Percentiles rank a stretch among this genome's conserved stretches.
Evolutionary conservation across 306 rosid species (phyloP).

Genomic region (Acacia crassicarpa): DNA sequence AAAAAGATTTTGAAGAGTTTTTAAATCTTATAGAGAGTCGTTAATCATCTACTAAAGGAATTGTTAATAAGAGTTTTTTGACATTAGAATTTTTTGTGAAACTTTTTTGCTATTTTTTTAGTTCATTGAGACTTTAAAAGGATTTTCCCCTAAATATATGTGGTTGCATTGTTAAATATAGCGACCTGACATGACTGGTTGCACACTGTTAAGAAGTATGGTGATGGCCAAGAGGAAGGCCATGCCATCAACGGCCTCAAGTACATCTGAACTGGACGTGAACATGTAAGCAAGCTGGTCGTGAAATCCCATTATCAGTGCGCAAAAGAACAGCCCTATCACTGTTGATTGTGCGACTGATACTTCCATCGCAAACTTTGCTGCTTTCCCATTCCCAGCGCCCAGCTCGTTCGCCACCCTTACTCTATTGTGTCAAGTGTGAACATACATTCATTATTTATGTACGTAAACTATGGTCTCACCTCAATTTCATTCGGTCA

Average conservation of each 20-base stretch:
- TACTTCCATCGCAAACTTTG: conserved; percentile 60
- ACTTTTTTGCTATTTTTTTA: too few relatives aligned
- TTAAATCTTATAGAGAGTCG: too few relatives aligned
- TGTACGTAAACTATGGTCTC: not conserved
- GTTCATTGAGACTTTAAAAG: too few relatives aligned
- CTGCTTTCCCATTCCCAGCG: conserved; percentile 66
- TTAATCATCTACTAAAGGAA: too few relatives aligned
- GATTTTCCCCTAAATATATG: not conserved
- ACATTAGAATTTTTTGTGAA: too few relatives aligned
- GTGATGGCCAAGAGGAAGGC: conserved; percentile 52
- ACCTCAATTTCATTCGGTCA: not conserved
- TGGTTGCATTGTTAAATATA: not conserved
- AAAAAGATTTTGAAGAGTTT: too few relatives aligned
- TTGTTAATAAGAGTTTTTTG: too few relatives aligned
- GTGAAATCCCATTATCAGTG: conserved; percentile 40
- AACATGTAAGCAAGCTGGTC: conserved; percentile 50
- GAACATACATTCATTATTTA: not conserved
- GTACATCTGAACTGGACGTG: conserved; percentile 50
- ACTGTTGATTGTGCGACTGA: conserved; percentile 48
- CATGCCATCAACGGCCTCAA: conserved; percentile 49
- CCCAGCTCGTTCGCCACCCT: conserved; percentile 79
- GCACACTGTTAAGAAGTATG: conserved; percentile 69
- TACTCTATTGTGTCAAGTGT: conserved; percentile 40
- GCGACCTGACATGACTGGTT: conserved; percentile 66
- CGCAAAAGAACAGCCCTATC: conserved; percentile 51